A percentile compares a stretch with the other conserved stretches of the same genome.
Conservation (phyloP, 139 green algal species). For the Ostreobium quekettii region DNA sequence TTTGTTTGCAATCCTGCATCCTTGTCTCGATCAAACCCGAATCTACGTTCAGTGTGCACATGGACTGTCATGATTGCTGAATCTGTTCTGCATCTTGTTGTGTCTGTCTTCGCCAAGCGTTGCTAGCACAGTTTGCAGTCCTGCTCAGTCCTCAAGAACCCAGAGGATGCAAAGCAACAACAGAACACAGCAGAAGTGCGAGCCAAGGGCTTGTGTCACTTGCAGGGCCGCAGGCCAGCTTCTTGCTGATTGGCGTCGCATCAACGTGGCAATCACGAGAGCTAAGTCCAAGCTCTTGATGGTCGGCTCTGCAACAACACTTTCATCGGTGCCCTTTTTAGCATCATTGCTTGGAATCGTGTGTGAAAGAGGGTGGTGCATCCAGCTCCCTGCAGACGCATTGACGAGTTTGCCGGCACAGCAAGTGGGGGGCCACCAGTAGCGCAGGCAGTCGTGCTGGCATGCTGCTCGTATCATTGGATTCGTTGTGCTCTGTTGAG, state of each 20-base stretch:
- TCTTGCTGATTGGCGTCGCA: constrained; percentile 71
- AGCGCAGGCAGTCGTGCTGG: no score
- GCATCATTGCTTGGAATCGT: neutral
- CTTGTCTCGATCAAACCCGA: neutral
- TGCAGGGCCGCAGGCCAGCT: constrained; percentile 36
- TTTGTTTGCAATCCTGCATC: neutral
- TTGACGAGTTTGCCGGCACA: no score
- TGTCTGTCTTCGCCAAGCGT: neutral
- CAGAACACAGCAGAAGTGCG: no score
- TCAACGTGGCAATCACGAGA: constrained; percentile 91
- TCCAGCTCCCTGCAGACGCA: no score
- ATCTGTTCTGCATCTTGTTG: neutral
- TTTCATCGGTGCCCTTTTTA: constrained; percentile 34
- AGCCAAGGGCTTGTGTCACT: no score
- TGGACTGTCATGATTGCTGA: neutral
- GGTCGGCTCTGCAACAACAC: constrained; percentile 48
- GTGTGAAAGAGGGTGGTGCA: no score
- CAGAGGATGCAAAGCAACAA: no score
- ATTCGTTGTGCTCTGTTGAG: no score
- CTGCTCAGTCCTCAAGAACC: neutral
- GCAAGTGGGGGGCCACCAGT: no score
- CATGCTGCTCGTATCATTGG: no score
- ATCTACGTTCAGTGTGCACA: constrained; percentile 4
- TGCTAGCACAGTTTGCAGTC: neutral
- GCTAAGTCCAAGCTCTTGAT: constrained; percentile 74